Evolutionary conservation across 2,329 filamentous ascomycete species (phyloP).

Genomic region (Penicillium sp.): DNA sequence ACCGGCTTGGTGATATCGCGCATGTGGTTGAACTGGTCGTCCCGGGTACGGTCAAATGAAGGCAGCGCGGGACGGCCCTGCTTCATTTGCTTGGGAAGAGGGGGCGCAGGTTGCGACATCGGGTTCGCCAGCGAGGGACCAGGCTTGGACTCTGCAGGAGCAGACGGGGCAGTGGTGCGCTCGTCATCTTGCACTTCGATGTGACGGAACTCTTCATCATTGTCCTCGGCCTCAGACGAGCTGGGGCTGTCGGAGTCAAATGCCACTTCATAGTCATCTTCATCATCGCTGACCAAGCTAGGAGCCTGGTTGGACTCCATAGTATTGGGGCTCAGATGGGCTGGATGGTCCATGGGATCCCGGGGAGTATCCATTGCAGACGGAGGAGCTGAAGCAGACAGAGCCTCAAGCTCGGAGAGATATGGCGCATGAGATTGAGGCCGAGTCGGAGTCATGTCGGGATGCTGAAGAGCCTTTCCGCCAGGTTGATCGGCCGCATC

Average conservation of each 20-base stretch:
- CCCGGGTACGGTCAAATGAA: slow-evolving; percentile 28
- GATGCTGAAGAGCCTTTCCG: slow-evolving; percentile 55
- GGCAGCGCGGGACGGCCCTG: slow-evolving; percentile 29
- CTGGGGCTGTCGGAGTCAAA: slow-evolving; percentile 62
- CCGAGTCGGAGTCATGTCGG: slow-evolving; percentile 39
- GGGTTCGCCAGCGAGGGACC: slow-evolving; percentile 33
- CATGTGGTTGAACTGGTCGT: slow-evolving; percentile 39
- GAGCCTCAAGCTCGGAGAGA: slow-evolving; percentile 31
- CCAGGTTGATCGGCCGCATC: slow-evolving; percentile 51
- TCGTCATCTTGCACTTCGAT: slow-evolving; percentile 50
- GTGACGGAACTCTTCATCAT: slow-evolving; percentile 50
- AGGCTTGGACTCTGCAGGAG: slow-evolving; percentile 34
- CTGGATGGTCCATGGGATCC: slow-evolving; percentile 47
- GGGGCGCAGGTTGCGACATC: slow-evolving; percentile 24
- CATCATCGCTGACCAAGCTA: slow-evolving; percentile 75
- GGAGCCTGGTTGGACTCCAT: slow-evolving; percentile 73
- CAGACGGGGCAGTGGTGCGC: slow-evolving; percentile 35
- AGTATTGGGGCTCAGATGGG: slow-evolving; percentile 68
- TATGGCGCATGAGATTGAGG: slow-evolving; percentile 29
- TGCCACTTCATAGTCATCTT: slow-evolving; percentile 68
- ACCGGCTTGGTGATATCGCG: slow-evolving; percentile 18
- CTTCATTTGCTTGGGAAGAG: slow-evolving; percentile 33
- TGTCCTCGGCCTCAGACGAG: slow-evolving; percentile 53
- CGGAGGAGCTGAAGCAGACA: slow-evolving; percentile 43
- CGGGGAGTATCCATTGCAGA: slow-evolving; percentile 13